Percentiles rank a stretch among this genome's conserved stretches.
Conservation (phyloP, 179 eudicot species). For the Gypsophila paniculata region DNA sequence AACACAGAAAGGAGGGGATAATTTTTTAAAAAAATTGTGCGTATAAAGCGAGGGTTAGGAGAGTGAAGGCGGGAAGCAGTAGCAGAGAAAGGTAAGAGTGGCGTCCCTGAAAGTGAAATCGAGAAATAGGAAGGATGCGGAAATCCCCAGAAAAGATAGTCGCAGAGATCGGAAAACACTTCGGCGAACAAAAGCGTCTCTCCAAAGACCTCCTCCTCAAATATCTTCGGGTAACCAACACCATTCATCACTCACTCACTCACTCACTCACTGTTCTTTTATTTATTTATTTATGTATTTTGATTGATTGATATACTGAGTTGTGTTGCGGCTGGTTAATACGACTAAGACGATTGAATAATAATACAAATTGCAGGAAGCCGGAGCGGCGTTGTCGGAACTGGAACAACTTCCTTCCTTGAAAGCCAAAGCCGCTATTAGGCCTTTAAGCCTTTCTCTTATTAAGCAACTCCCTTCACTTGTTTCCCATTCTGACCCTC, state of each 20-base stretch:
- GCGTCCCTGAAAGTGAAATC: too few relatives aligned
- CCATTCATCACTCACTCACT: background rate
- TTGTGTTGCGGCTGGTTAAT: too few relatives aligned
- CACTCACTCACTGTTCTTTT: background rate
- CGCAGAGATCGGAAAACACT: conserved; percentile 56
- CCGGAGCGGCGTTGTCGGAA: conserved; percentile 46
- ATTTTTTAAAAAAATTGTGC: too few relatives aligned
- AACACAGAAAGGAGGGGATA: too few relatives aligned
- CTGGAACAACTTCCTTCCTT: conserved; percentile 54
- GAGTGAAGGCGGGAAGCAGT: too few relatives aligned
- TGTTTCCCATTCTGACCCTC: conserved; percentile 61
- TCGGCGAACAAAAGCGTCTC: conserved; percentile 36
- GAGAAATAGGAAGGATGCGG: too few relatives aligned
- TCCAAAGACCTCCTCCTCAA: conserved; percentile 60
- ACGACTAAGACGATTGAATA: too few relatives aligned
- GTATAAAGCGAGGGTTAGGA: too few relatives aligned
- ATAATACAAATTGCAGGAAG: too few relatives aligned
- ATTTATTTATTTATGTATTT: background rate
- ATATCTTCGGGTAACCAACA: conserved; percentile 42
- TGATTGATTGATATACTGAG: too few relatives aligned
- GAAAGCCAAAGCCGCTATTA: conserved; percentile 34
- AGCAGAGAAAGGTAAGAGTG: too few relatives aligned
- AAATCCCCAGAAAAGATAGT: conserved; percentile 23
- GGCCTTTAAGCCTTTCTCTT: conserved; percentile 58
- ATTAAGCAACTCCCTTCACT: conserved; percentile 45